Base-by-base conservation (phyloP, 202 grass and related monocot genomes). In the Bolboschoenoplectus hybrid region DNA sequence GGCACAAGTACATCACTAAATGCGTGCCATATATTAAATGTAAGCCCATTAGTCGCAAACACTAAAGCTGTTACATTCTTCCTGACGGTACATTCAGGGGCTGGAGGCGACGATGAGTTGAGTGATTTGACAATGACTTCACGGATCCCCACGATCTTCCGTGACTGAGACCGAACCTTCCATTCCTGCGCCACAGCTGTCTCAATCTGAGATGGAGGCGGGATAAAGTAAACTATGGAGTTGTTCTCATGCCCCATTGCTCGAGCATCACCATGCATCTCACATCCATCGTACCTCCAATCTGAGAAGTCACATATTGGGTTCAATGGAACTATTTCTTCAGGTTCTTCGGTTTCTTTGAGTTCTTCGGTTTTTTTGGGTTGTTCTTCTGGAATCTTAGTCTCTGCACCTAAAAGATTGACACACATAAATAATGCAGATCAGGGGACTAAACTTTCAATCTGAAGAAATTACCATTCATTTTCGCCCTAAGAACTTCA, bases 1-100 rank as follows among this genome's bases (percentile, higher is more conserved):
- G 95, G 95, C 45, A 97, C 88, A 38, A 97, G 89, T 67, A 94
- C 86, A 81, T 97, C 95, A 0, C 88, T 97, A 86, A 93, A 97
- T 80, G 94, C 91, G 69, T 97, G 95, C 83, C 94, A 97, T 12
- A 93, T 47, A 74, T 97, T 97, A 84, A 87, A 92, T 0, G 88
- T 91, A 86, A 92, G 94, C 20, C 92, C 95, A 36, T 90, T 91
- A 20, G 92, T 82, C 39, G 95, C 66, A 84, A 97, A 97, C 43
- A 97, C 85, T 61, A 94, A 85, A 3, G 87, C 95, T 10, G 95
- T 88, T 70, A 97, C 84, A n/a, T 84, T 79, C 43, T 93, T 91
- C 52, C 86, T 91, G 70, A 85, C 85, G 74, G 91, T 91, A 45
- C 95, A 97, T 62, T 94, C 87, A 13, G 88, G 92, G 26, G 91